Conservation (phyloP, 345 rosid species). For the Tarenaya hassleriana region DNA sequence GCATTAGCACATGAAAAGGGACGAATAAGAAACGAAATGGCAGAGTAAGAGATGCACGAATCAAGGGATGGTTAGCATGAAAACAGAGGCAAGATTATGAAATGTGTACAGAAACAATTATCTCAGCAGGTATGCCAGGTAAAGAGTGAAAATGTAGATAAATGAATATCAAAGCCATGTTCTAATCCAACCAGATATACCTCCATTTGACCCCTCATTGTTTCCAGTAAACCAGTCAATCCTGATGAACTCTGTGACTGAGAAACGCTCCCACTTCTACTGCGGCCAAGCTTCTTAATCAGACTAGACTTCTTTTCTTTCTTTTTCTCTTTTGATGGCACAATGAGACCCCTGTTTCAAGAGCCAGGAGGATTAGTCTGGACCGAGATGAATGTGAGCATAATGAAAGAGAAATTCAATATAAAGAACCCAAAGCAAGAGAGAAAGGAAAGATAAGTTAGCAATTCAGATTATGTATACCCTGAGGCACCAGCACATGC, state of each 20-base stretch:
- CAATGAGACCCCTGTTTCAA: slow-evolving; percentile 68
- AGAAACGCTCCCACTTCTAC: slow-evolving; percentile 52
- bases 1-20: slow-evolving; percentile 4
- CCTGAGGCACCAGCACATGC: slow-evolving; percentile 98
- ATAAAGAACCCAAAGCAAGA: slow-evolving; percentile 5
- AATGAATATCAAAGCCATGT: neutral
- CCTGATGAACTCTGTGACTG: slow-evolving; percentile 69
- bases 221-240: slow-evolving; percentile 73
- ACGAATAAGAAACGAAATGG: neutral
- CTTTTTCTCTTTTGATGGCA: slow-evolving; percentile 85
- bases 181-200: slow-evolving; percentile 25
- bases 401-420: slow-evolving; percentile 10
- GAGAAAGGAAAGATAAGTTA: slow-evolving; percentile 17
- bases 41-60: too few species aligned
- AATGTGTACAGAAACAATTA: too few species aligned
- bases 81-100: too few species aligned
- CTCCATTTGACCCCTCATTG: slow-evolving; percentile 97
- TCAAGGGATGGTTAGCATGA: too few species aligned
- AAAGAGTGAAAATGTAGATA: too few species aligned
- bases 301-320: slow-evolving; percentile 76
- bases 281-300: slow-evolving; percentile 92
- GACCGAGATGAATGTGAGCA: slow-evolving; percentile 15
- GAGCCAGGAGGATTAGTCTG: slow-evolving; percentile 4
- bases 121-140: too few species aligned
- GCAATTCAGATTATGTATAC: slow-evolving; percentile 35